phyloP scores from a whole-genome alignment of 1,284 basidiomycete genomes.

The Cerioporus squamosus region DNA sequence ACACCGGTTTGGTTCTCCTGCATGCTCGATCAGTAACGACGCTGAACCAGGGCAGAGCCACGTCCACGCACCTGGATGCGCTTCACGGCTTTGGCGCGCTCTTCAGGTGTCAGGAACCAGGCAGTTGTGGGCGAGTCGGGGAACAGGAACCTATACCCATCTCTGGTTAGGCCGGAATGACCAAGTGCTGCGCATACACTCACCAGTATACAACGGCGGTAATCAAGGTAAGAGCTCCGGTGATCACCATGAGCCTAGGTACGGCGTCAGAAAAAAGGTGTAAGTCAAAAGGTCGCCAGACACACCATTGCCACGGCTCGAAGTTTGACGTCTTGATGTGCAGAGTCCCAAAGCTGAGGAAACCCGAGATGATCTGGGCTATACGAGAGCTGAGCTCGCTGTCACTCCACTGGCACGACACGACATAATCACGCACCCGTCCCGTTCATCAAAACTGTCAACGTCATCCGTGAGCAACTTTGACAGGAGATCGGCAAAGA shows the following conservation, averaged over 20 bases:
- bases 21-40: too few species aligned
- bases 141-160: constrained; percentile 60
- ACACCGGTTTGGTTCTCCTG: too few species aligned
- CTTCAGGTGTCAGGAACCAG: constrained; percentile 67
- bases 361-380: constrained; percentile 64
- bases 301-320: constrained; percentile 67
- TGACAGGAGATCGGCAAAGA: neutral
- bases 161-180: neutral
- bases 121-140: constrained; percentile 73
- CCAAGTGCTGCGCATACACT: constrained; percentile 38
- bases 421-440: constrained; percentile 20
- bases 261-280: too few species aligned
- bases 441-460: constrained; percentile 32
- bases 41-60: neutral
- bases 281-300: too few species aligned
- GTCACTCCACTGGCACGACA: neutral
- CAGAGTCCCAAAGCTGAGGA: constrained; percentile 70
- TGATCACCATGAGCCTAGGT: constrained; percentile 69
- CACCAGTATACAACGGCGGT: constrained; percentile 61
- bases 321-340: constrained; percentile 60
- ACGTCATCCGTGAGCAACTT: neutral
- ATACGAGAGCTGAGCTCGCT: neutral
- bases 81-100: constrained; percentile 65
- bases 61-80: constrained; percentile 66
- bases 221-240: constrained; percentile 62